Percentiles rank a stretch among this genome's conserved stretches.
Conservation (phyloP, 2,329 filamentous ascomycete genomes). For the Colletotrichum sp. region DNA sequence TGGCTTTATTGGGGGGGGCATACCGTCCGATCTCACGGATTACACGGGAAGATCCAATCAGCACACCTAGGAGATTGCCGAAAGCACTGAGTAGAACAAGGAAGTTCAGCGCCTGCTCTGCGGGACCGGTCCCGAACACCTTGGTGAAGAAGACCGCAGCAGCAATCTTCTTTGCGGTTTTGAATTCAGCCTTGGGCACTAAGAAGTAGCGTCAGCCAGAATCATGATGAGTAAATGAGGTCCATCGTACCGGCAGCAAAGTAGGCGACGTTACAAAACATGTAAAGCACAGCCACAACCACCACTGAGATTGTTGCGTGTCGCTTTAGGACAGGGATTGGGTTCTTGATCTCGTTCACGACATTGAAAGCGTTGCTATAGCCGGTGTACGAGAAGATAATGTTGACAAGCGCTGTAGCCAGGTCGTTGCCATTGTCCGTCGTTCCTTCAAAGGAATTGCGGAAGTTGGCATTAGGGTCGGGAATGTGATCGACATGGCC, state of each 20-base stretch:
- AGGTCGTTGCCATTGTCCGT: constrained; percentile 40
- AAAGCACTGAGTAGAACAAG: constrained; percentile 62
- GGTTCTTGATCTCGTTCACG: constrained; percentile 66
- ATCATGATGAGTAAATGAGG: background rate
- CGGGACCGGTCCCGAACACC: constrained; percentile 56
- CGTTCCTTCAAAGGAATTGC: constrained; percentile 37
- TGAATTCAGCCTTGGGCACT: constrained; percentile 57
- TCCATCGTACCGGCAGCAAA: constrained; percentile 41
- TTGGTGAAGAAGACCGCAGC: constrained; percentile 64
- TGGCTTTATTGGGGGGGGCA: background rate
- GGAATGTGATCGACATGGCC: constrained; percentile 34
- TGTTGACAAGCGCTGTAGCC: constrained; percentile 57
- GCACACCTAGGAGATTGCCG: constrained; percentile 61
- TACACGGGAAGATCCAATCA: constrained; percentile 59
- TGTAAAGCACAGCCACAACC: constrained; percentile 58
- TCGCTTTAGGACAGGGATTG: constrained; percentile 58
- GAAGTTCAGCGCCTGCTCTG: constrained; percentile 60
- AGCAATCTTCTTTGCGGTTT: constrained; percentile 55
- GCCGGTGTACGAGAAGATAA: constrained; percentile 63
- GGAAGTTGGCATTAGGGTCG: constrained; percentile 38
- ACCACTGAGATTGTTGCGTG: constrained; percentile 54
- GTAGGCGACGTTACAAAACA: constrained; percentile 65
- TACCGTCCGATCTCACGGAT: constrained; percentile 64
- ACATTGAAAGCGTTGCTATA: constrained; percentile 67
- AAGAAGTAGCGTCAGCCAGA: background rate